Evolutionary conservation across 768 basidiomycete genomes (phyloP).

Genomic region (Pisolithus microcarpus): DNA sequence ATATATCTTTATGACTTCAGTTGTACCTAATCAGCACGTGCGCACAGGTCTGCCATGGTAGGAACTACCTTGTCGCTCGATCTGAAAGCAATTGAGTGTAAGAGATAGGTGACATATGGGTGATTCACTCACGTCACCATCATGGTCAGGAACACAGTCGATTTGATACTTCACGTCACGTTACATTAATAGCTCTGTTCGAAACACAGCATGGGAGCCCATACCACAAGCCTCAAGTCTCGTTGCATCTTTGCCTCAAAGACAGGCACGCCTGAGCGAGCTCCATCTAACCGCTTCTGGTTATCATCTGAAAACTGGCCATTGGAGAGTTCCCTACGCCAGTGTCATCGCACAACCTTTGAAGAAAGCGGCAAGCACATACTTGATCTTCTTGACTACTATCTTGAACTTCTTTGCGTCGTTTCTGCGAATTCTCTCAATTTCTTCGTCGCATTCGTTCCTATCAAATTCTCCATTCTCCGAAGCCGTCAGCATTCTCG

Average conservation of each 20-base stretch:
- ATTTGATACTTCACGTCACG: constrained; percentile 24
- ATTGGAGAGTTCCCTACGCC: constrained; percentile 48
- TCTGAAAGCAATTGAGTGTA: constrained; percentile 18
- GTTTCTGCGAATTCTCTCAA: not conserved
- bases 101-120: not conserved
- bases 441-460: not conserved
- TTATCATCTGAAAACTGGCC: constrained; percentile 59
- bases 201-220: constrained; percentile 10
- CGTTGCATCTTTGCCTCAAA: constrained; percentile 56
- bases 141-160: constrained; percentile 34
- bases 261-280: constrained; percentile 39
- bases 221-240: constrained; percentile 39
- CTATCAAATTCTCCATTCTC: not conserved
- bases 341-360: not conserved
- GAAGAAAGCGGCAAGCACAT: not conserved
- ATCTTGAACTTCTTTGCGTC: not conserved
- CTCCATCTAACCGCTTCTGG: constrained; percentile 45
- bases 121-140: constrained; percentile 10
- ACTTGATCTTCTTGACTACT: not conserved
- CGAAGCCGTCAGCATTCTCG: not conserved
- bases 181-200: not conserved
- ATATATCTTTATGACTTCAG: constrained; percentile 40
- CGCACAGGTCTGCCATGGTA: not conserved
- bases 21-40: not conserved
- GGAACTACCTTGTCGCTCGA: constrained; percentile 33